Evolutionary conservation across 1,284 basidiomycete genomes (phyloP).

Genomic region (Sporisorium iseilematis-ciliati): DNA sequence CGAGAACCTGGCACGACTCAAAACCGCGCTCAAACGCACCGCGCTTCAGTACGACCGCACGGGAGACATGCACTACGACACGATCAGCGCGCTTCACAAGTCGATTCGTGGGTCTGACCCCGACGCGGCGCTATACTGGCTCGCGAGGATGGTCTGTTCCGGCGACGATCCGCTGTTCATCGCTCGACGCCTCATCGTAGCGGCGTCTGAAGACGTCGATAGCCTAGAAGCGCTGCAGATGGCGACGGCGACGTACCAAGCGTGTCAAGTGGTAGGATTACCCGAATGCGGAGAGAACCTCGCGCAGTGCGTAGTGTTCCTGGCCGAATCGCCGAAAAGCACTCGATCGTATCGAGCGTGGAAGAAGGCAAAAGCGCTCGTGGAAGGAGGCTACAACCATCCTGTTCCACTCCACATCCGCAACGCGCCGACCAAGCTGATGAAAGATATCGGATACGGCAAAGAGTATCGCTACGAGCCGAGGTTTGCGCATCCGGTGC

Average conservation of each 20-base stretch:
- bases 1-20: conserved; percentile 43
- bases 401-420: conserved; percentile 82
- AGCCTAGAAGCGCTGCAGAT: conserved; percentile 75
- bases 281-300: conserved; percentile 74
- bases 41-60: conserved; percentile 65
- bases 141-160: conserved; percentile 70
- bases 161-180: conserved; percentile 90
- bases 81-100: conserved; percentile 89
- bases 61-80: conserved; percentile 76
- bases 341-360: conserved; percentile 73
- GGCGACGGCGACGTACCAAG: conserved; percentile 59
- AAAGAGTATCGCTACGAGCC: conserved; percentile 78
- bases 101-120: conserved; percentile 83
- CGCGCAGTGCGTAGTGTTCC: conserved; percentile 83
- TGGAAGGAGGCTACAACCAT: conserved; percentile 66
- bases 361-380: conserved; percentile 60
- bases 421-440: conserved; percentile 86
- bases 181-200: conserved; percentile 82
- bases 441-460: conserved; percentile 82
- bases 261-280: conserved; percentile 79
- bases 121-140: conserved; percentile 87
- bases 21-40: conserved; percentile 53
- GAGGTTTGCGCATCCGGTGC: conserved; percentile 75
- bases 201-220: conserved; percentile 87
- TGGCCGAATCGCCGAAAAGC: conserved; percentile 85